Base-by-base conservation (phyloP, 345 rosid genomes). In the Citrus sp. region DNA sequence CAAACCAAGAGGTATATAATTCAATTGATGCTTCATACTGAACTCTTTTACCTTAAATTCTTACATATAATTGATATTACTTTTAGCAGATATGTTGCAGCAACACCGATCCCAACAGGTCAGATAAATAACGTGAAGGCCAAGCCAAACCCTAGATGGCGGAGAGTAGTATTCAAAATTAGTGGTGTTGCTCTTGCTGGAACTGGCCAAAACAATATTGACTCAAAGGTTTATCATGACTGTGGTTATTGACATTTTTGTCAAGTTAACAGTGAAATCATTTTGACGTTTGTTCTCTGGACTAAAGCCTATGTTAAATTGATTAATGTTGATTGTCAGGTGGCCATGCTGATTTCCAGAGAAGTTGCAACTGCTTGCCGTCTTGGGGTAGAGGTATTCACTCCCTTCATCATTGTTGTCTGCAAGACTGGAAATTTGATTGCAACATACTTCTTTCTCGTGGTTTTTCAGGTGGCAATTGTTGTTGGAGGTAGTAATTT, bases 1-100 rank as follows among this genome's bases (percentile, higher is more conserved):
- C 94, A 86, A 62, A 77, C 89, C 13, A 89, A 86, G 82, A 92
- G 94, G 94, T 54, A 19, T 92, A 86, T 51, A 65, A 25, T 38
- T 71, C 2, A 16, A 4, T 77, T 67, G 58, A 54, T 32, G 63
- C 32, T 51, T 21, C 22, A 9, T 28, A 7, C 49, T 66, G 22
- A 21, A 19, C 3, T 34, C 42, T 25, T 42, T 7, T 35, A 25
- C 24, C 56, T 76, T 24, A 25, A 18, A 54, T 51, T 18, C 7
- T 54, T 4, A 21, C n/a, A 1, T 64, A 38, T 19, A 13, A 32
- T 54, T 18, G 21, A 54, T 54, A 54, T 77, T 59, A 30, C 24
- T 34, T 60, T 72, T 40, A 18, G 40, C 79, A 82, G 84, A 73
- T 77, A 60, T 25, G 54, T 46, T 38, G 34, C 84, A 75, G 32